Base-by-base conservation (phyloP, 345 rosid species). In the Microthlaspi erraticum region DNA sequence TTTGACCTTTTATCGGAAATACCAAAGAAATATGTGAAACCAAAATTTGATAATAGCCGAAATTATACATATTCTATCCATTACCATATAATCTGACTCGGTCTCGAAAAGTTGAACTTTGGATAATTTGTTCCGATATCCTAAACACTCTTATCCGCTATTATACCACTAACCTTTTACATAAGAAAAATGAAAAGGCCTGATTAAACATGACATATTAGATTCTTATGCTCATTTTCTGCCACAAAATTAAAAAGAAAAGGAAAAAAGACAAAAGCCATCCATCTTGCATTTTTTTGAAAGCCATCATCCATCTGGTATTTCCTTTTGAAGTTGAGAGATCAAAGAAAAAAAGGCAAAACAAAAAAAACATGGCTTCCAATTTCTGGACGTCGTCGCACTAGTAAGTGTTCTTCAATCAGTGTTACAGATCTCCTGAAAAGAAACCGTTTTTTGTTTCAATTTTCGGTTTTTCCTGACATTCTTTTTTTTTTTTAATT, bases 361-460 rank as follows among this genome's bases (percentile, higher is more conserved):
- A 26, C 4, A 26, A 26, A 44, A 16, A 14, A 26, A 76, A 49
- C 11, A 90, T 93, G 97, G 93, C 97, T 17, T 87, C 98, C 48
- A 93, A 93, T 83, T 93, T 93, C 85, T 93, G 98, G 98, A 84
- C 92, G 48, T 90, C 98, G 49, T 77, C 97, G 49, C 97, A 90
- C 79, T 78, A 50, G 97, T 90, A 79, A 82, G 71, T 68, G 51
- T 49, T 46, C 17, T 56, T 33, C 43, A 34, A 51, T 7, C 63
- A 39, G 14, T 23, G 10, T 53, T n/a, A 29, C 37, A 41, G 64
- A 56, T 46, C 53, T 14, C 50, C 7, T 29, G 1, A 34, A 19
- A 2, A 32, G 12, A 42, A 9, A n/a, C 23, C 11, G 19, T 64
- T 54, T 23, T 64, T 7, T 43, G 20, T 54, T 45, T 53, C 29